Evolutionary conservation across 2,329 filamentous ascomycete species (phyloP), one percentile per base, ranked within the genome.

Genomic region (Xylariaceae sp.): DNA sequence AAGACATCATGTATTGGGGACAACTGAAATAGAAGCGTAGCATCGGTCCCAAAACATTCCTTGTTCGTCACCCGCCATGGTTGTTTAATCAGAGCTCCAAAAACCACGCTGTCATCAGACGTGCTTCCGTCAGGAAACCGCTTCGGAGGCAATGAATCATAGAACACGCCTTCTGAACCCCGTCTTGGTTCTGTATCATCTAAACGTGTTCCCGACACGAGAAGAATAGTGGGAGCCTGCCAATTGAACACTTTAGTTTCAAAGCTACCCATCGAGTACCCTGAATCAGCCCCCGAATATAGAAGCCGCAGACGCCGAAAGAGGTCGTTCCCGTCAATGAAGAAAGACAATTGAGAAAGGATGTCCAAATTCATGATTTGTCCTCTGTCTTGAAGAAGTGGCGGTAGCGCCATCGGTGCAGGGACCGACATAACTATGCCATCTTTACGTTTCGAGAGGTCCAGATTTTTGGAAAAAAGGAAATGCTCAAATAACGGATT

Each of bases 221-320:
- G 76, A 10, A 91, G 74, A 16, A 91, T 80, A 0, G 87, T 89
- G 0, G 87, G 87, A 0, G 86, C 86, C 40, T 81, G 77, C 87
- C 87, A 91, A 67, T 90, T 87, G 71, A 90, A 87, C 2, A 89
- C 84, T 61, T 84, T 85, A 18, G 84, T 80, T 65, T 89, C 85
- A 58, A 90, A 89, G 51, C 84, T 86, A 19, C 87, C 86, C 81
- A 90, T 86, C 18, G 85, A 88, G 69, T 89, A 91, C 5, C 87
- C 87, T 12, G 85, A 82, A 22, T 83, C 80, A 44, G 80, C 83
- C 5, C 87, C 87, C 1, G 84, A 85, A 65, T 90, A 91, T 0
- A 91, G 74, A 1, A 83, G 76, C 1, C 85, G 80, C 2, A 90
- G 73, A 2, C 81, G 76, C 10, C 82, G 75, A 66, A 89, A 90